Evolutionary conservation across 306 rosid genomes (phyloP), one percentile per base, ranked within the genome.

Genomic region (Spatholobus suberectus): DNA sequence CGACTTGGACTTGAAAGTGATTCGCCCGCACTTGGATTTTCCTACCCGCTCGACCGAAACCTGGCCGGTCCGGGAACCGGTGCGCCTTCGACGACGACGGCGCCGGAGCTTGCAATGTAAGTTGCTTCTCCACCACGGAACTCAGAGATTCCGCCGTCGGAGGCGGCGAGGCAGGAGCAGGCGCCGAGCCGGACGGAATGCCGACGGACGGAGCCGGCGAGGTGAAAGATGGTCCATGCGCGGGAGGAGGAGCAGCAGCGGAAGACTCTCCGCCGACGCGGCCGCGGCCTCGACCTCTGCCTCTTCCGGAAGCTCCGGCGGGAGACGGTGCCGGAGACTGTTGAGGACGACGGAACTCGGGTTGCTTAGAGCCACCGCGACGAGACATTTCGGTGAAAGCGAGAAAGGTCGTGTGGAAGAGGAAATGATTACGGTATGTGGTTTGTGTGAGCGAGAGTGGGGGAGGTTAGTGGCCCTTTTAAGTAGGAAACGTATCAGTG

Each of bases 1-100:
- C 84, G 1, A 90, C 86, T 29, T 91, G 8, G 0, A 91, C 88
- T 0, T 76, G 55, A 5, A 94, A 91, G n/a, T 94, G 98, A 68
- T 94, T 94, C 0, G 98, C 98, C 0, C 90, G 83, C 1, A 92
- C 88, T 11, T 47, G 5, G 5, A 77, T 23, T 37, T 18, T 86
- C 0, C 0, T 24, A 0, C 98, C 98, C 0, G 21, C 0, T 7
- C 1, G 62, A 0, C 97, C 97, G 2, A 0, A 85, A 1, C 83
- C 90, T 0, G 98, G 98, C 14, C 98, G 87, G 44, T 21, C 59
- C 0, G 89, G 75, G 17, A 41, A 6, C 54, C 80, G 9, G 0
- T 54, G 0, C 0, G 89, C 91, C 85, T 87, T 92, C 0, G 91
- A 46, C 3, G 94, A 88, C 9, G 87, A 68, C 43, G 87, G 89